Percentiles rank a stretch among this genome's conserved stretches.
Conservation (phyloP, 306 rosid species). For the Coriaria nepalensis region DNA sequence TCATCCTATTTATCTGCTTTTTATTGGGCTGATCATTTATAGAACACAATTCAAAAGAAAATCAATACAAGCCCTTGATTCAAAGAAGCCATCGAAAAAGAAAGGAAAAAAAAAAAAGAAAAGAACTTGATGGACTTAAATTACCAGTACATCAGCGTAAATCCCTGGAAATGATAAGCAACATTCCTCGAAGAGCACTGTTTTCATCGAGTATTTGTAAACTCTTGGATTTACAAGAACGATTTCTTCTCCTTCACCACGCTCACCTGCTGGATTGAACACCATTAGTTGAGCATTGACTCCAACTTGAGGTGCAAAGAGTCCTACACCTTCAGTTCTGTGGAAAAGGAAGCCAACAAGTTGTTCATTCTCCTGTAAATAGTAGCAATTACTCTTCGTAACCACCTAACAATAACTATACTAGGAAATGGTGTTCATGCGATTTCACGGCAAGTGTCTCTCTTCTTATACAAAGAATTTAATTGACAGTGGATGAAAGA, state of each 20-base stretch:
- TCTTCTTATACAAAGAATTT: too few relatives aligned
- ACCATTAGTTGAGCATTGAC: slow-evolving; percentile 86
- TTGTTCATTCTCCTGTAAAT: slow-evolving; percentile 34
- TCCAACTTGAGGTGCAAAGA: slow-evolving; percentile 95
- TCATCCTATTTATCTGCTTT: too few relatives aligned
- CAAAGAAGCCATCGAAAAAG: background rate
- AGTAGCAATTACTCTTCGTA: background rate
- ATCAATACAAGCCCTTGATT: slow-evolving; percentile 1
- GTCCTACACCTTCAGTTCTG: slow-evolving; percentile 97
- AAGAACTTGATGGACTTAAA: background rate
- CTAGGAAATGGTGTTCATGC: background rate
- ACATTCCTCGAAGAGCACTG: slow-evolving; percentile 49
- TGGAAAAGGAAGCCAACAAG: slow-evolving; percentile 35
- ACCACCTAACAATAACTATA: background rate
- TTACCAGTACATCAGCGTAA: slow-evolving; percentile 59
- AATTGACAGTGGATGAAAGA: background rate
- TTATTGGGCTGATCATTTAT: too few relatives aligned
- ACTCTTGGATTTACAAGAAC: slow-evolving; percentile 88
- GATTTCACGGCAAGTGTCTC: too few relatives aligned
- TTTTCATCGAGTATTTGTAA: slow-evolving; percentile 57
- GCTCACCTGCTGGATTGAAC: slow-evolving; percentile 75
- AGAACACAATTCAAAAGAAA: too few relatives aligned
- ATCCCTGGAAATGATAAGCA: slow-evolving; percentile 82
- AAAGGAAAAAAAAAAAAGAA: background rate
- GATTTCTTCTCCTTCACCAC: slow-evolving; percentile 84